A percentile compares a stretch with the other conserved stretches of the same genome.
These are phyloP conservation scores for Boletus bicolor DNA, from an alignment of 768 basidiomycete genomes.

Conservation along the genomic window DNA sequence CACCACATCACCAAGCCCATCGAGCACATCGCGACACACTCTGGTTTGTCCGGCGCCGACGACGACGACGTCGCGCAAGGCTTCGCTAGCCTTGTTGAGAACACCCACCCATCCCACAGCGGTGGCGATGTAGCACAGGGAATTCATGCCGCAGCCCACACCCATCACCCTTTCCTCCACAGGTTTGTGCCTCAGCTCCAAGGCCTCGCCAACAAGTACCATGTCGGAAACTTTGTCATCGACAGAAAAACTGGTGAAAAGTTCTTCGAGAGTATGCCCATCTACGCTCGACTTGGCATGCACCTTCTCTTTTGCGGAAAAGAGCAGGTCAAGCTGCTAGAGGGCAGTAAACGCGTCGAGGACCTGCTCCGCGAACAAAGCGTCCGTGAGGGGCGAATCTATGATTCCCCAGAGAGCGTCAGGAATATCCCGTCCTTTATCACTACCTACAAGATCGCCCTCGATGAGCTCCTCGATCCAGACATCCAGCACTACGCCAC, in stretches of 20 bases:
- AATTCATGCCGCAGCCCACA: constrained; percentile 36
- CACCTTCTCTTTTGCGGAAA: constrained; percentile 68
- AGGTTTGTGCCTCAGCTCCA: constrained; percentile 54
- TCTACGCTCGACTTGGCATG: constrained; percentile 71
- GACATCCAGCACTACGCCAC: constrained; percentile 58
- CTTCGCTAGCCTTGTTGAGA: constrained; percentile 20
- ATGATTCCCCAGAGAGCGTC: constrained; percentile 50
- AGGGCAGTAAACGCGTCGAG: constrained; percentile 44
- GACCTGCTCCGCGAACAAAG: constrained; percentile 53
- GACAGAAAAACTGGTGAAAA: constrained; percentile 46
- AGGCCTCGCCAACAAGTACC: constrained; percentile 48
- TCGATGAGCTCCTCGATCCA: constrained; percentile 59
- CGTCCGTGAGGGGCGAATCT: constrained; percentile 52
- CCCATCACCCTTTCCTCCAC: constrained; percentile 39
- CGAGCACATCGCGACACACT: constrained; percentile 25
- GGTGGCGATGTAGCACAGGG: constrained; percentile 19
- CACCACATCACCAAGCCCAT: constrained; percentile 25
- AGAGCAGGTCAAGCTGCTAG: constrained; percentile 47
- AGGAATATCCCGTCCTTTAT: constrained; percentile 56
- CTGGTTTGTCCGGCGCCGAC: constrained; percentile 16
- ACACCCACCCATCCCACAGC: constrained; percentile 8
- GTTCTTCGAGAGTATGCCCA: constrained; percentile 73
- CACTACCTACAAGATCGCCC: constrained; percentile 49
- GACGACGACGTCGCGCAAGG: constrained; percentile 12
- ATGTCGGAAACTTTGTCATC: constrained; percentile 58